Base-by-base conservation (phyloP, 495 filamentous ascomycete species). In the Trichoderma gamsii region DNA sequence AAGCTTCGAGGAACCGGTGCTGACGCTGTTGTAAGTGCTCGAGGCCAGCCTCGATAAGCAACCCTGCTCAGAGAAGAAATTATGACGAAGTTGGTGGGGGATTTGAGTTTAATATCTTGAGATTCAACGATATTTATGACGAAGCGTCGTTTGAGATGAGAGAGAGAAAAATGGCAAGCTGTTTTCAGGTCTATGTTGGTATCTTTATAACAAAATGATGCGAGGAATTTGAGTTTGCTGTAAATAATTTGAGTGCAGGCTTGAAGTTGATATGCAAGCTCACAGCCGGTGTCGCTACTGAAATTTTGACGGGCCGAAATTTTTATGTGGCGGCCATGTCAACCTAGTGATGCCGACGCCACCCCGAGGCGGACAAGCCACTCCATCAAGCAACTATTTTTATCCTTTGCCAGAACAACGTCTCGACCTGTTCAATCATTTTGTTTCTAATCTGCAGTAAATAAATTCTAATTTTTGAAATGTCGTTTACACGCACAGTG, bases 291-390 rank as follows among this genome's bases (percentile, higher is more conserved):
- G 6, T 61, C 56, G 56, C 56, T 32, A 11, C 56, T 61, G 56
- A 61, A 27, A 27, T 29, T 61, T 29, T 29, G 23, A 11, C 16
- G 25, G 56, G 27, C 23, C 9, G 56, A 61, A 61, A 61, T 29
- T 61, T 32, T 61, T 7, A 32, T 61, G 12, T 32, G 21, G 49
- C 25, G 25, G 27, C 56, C 25, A n/a, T 25, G 3, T 27, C 25
- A 27, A n/a, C 44, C 23, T 29, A 61, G 56, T 12, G 25, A 61
- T 29, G 27, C 56, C 56, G 56, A 61, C 56, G 56, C 56, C 56
- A 61, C 56, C 27, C 56, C 56, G 56, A 61, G 56, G 51, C 51
- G 25, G 51, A 12, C 25, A 18, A 61, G 56, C 25, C 56, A 32
- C 56, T 61, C 35, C 35, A 9, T 38, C 35, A 9, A 38, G 5